Conservation (phyloP, 1,284 basidiomycete species). For the Coniferiporia sulphurascens region DNA sequence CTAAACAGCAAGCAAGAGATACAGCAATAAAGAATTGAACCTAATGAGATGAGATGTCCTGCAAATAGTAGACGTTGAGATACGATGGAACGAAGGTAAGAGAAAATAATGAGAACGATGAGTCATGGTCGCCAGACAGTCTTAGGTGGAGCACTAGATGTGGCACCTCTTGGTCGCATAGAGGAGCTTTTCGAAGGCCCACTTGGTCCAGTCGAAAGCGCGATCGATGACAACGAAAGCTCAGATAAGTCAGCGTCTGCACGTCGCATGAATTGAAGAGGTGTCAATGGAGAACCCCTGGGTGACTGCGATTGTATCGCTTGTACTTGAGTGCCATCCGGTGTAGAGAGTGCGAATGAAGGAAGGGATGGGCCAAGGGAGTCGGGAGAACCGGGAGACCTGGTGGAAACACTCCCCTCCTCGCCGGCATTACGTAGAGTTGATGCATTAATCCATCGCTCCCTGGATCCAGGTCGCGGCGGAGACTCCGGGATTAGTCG, state of each 20-base stretch:
- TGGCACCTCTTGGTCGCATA: conserved; percentile 2
- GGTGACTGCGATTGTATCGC: conserved; percentile 43
- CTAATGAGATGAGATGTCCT: neutral
- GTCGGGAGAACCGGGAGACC: conserved; percentile 63
- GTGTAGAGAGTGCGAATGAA: conserved; percentile 45
- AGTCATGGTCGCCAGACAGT: conserved; percentile 14
- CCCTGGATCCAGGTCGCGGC: conserved; percentile 45
- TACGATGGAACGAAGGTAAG: neutral
- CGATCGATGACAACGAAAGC: conserved; percentile 14
- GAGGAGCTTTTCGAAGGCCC: neutral
- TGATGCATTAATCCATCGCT: conserved; percentile 75
- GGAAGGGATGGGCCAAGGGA: conserved; percentile 43
- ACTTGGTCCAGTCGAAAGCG: conserved; percentile 1
- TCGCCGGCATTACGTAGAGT: conserved; percentile 23
- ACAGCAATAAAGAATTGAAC: neutral
- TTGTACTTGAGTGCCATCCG: conserved; percentile 40
- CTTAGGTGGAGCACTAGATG: conserved; percentile 11
- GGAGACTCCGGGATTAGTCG: conserved; percentile 60
- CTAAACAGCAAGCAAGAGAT: neutral
- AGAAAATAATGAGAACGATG: neutral
- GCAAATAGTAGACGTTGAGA: neutral
- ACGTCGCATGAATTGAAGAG: conserved; percentile 53
- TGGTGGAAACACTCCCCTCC: conserved; percentile 34
- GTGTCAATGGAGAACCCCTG: conserved; percentile 44
- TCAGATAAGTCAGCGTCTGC: conserved; percentile 38